Percentiles rank a stretch among this genome's conserved stretches.
phyloP scores from a whole-genome alignment of 2,329 filamentous ascomycete species.

The Phaeosphaeria sp. region DNA sequence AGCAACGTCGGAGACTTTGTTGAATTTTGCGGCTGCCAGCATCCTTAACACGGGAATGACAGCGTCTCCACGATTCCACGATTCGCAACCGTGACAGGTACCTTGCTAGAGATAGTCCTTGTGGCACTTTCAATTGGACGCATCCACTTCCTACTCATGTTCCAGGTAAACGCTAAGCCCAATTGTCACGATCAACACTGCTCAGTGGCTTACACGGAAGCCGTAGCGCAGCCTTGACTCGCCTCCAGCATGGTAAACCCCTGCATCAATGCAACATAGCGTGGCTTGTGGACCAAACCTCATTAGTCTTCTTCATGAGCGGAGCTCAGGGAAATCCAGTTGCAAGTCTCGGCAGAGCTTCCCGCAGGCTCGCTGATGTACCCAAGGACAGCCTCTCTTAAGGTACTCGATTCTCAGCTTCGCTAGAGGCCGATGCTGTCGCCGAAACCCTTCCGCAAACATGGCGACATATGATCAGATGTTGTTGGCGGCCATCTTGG shows the following conservation, averaged over 20 bases:
- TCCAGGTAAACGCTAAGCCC: neutral
- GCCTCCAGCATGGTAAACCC: neutral
- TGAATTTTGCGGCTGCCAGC: neutral
- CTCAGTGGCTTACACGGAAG: neutral
- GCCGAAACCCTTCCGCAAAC: neutral
- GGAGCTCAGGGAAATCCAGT: neutral
- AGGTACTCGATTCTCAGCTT: neutral
- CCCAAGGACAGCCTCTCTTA: neutral
- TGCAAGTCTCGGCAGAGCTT: neutral
- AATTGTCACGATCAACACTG: neutral
- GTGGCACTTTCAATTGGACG: neutral
- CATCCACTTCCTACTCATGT: neutral
- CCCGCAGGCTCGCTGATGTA: neutral
- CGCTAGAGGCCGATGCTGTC: neutral
- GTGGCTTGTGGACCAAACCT: neutral
- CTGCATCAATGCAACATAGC: neutral
- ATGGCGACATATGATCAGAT: slow-evolving; percentile 27
- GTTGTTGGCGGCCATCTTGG: slow-evolving; percentile 21
- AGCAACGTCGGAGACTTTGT: neutral
- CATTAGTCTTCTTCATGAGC: neutral
- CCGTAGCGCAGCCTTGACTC: neutral
- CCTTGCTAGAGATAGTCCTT: neutral
- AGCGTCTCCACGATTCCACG: neutral
- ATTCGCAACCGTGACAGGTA: neutral
- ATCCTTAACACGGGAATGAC: neutral